A percentile compares a stretch with the other conserved stretches of the same genome.
Evolutionary conservation across 805 yeast species (phyloP).

Genomic region (Candida loeiensis): DNA sequence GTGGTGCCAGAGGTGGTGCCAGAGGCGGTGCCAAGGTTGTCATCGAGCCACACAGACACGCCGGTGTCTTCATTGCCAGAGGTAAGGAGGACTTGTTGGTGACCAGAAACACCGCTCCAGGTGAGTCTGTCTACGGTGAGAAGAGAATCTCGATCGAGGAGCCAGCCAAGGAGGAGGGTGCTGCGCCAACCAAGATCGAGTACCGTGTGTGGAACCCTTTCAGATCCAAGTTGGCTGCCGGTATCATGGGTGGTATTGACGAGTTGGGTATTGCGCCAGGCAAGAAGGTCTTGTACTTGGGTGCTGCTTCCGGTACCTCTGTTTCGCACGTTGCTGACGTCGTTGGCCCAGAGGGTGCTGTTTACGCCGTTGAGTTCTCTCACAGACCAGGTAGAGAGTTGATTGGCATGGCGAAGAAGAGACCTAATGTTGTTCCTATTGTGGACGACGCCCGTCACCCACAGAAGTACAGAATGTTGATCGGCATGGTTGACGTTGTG

Average conservation of each 20-base stretch:
- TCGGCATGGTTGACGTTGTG: constrained; percentile 98
- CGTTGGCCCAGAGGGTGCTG: constrained; percentile 98
- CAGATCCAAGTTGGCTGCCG: constrained; percentile 99
- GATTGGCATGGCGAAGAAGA: constrained; percentile 99
- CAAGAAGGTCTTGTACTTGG: constrained; percentile 92
- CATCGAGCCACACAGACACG: constrained; percentile 98
- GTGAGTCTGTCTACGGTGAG: constrained; percentile 98
- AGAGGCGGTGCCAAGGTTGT: constrained; percentile 93
- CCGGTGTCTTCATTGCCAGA: constrained; percentile 98
- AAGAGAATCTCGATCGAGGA: constrained; percentile 93
- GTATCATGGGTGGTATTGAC: constrained; percentile 99
- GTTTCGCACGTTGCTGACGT: constrained; percentile 98
- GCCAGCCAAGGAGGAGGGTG: constrained; percentile 83
- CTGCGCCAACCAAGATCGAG: constrained; percentile 89
- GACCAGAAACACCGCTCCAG: constrained; percentile 96
- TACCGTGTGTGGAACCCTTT: constrained; percentile 99
- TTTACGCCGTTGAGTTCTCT: constrained; percentile 98
- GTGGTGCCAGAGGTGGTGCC: constrained; percentile 80
- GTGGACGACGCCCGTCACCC: constrained; percentile 99
- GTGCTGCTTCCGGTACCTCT: constrained; percentile 99
- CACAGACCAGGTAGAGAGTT: constrained; percentile 99
- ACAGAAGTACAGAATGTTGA: constrained; percentile 97
- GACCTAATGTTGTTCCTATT: constrained; percentile 98
- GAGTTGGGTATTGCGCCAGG: constrained; percentile 98
- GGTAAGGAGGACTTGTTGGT: constrained; percentile 98